A percentile compares a stretch with the other conserved stretches of the same genome.
These are phyloP conservation scores for Gamsiella multidivaricata DNA, from an alignment of 192 early-diverging fungal species.

Conservation along the genomic window DNA sequence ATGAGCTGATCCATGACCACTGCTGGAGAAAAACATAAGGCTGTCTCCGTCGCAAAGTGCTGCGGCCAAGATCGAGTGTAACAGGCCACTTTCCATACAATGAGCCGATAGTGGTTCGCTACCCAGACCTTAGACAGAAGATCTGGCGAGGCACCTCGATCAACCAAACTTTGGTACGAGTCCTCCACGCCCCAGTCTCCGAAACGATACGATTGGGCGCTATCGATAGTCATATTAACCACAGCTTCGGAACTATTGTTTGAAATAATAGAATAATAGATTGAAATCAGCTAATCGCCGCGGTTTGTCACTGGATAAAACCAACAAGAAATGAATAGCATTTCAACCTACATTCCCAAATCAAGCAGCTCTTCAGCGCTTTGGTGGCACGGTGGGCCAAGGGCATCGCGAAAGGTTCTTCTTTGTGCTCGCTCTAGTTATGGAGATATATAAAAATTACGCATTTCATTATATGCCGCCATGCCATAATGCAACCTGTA, in stretches of 20 bases:
- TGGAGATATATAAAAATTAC: no score
- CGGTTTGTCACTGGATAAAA: no score
- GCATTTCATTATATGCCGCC: no score
- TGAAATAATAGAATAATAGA: neutral
- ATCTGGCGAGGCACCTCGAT: slow-evolving; percentile 51
- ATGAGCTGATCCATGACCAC: slow-evolving; percentile 64
- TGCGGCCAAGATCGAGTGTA: slow-evolving; percentile 66
- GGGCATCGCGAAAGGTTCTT: neutral
- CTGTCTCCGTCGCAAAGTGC: neutral
- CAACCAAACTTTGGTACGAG: slow-evolving; percentile 55
- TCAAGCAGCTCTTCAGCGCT: neutral
- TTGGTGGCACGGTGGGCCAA: neutral
- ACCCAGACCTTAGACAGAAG: slow-evolving; percentile 63
- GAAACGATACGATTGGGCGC: slow-evolving; percentile 41
- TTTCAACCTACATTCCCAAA: slow-evolving; percentile 24
- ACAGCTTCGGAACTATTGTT: slow-evolving; percentile 32
- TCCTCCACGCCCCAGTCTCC: slow-evolving; percentile 63
- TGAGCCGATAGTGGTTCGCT: slow-evolving; percentile 72
- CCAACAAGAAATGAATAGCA: neutral
- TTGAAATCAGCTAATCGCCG: neutral
- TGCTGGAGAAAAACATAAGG: slow-evolving; percentile 53
- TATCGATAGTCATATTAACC: slow-evolving; percentile 35
- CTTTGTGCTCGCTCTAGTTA: neutral
- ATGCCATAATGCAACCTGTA: no score
- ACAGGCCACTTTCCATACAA: slow-evolving; percentile 81